These are phyloP conservation scores for Verticillium zaregamsianum DNA, from an alignment of 2,329 filamentous ascomycete genomes.

Conservation along the genomic window DNA sequence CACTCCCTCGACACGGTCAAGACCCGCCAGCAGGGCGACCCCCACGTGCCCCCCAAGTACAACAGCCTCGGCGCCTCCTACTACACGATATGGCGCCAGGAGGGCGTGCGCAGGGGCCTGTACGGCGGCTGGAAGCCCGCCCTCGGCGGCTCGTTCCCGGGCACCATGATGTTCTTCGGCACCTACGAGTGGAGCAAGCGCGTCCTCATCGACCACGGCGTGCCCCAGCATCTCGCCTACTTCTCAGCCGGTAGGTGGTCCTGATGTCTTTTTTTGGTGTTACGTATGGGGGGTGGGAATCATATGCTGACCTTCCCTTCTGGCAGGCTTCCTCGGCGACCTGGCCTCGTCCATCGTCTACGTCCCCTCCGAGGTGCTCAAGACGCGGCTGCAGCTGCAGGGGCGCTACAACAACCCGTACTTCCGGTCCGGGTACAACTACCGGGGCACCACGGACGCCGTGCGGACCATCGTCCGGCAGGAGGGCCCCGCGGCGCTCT, in stretches of 20 bases:
- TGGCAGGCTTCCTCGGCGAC: conserved; percentile 81
- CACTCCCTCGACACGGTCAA: conserved; percentile 98
- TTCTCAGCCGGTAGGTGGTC: conserved; percentile 67
- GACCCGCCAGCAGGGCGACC: conserved; percentile 94
- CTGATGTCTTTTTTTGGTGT: not conserved
- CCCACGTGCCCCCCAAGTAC: conserved; percentile 89
- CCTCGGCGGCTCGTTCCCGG: conserved; percentile 86
- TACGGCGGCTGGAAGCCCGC: conserved; percentile 94
- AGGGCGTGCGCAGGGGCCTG: conserved; percentile 78
- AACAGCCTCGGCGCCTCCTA: conserved; percentile 87
- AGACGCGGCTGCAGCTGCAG: conserved; percentile 93
- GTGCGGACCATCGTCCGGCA: conserved; percentile 75
- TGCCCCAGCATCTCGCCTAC: conserved; percentile 82
- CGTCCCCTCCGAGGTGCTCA: conserved; percentile 94
- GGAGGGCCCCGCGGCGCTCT: conserved; percentile 82
- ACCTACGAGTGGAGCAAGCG: conserved; percentile 96
- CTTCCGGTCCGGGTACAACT: conserved; percentile 95
- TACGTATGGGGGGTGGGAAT: not conserved
- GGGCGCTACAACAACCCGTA: conserved; percentile 92
- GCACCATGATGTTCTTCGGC: conserved; percentile 93
- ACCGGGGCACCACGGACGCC: conserved; percentile 79
- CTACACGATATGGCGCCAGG: conserved; percentile 87
- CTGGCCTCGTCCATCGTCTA: conserved; percentile 89
- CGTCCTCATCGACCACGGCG: conserved; percentile 75
- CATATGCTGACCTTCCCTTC: not conserved